A percentile compares a stretch with the other conserved stretches of the same genome.
Evolutionary conservation across 768 basidiomycete species (phyloP).

Genomic region (Multifurca ochricompacta): DNA sequence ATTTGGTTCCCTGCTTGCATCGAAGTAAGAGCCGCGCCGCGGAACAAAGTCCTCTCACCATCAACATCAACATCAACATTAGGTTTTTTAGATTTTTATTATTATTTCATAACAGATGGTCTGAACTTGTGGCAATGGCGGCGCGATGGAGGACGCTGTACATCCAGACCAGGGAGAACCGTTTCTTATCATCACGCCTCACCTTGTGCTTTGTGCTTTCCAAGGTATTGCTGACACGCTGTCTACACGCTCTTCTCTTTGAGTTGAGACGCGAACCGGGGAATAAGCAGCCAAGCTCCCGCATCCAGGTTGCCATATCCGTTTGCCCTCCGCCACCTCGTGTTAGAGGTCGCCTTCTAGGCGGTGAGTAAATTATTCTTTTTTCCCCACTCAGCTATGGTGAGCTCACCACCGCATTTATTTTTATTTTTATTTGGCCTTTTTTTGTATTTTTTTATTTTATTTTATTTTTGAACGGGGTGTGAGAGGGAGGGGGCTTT

Average conservation of each 20-base stretch:
- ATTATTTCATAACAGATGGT: neutral
- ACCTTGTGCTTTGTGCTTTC: constrained; percentile 44
- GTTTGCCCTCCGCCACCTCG: constrained; percentile 20
- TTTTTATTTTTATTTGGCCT: constrained; percentile 17
- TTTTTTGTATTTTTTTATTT: too few species aligned
- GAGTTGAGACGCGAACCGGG: constrained; percentile 58
- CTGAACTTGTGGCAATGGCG: constrained; percentile 4
- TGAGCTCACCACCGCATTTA: constrained; percentile 15
- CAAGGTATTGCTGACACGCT: constrained; percentile 53
- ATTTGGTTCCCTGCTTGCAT: constrained; percentile 20
- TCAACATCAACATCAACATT: too few species aligned
- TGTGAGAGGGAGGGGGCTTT: too few species aligned
- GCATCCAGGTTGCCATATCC: constrained; percentile 33
- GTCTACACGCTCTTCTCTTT: constrained; percentile 55
- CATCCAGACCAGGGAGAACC: constrained; percentile 17
- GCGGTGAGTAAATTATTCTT: constrained; percentile 20
- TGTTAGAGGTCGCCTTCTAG: constrained; percentile 18
- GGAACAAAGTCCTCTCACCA: too few species aligned
- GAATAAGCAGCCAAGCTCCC: constrained; percentile 42
- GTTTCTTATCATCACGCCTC: constrained; percentile 47
- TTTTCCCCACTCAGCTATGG: constrained; percentile 20
- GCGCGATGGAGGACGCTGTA: constrained; percentile 12
- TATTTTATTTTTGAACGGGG: too few species aligned
- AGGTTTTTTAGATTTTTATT: too few species aligned
- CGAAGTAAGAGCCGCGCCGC: constrained; percentile 20